Percentiles rank a stretch among this genome's conserved stretches.
These are phyloP conservation scores for Arxiozyma bovina DNA, from an alignment of 1,139 yeast species.

Conservation along the genomic window DNA sequence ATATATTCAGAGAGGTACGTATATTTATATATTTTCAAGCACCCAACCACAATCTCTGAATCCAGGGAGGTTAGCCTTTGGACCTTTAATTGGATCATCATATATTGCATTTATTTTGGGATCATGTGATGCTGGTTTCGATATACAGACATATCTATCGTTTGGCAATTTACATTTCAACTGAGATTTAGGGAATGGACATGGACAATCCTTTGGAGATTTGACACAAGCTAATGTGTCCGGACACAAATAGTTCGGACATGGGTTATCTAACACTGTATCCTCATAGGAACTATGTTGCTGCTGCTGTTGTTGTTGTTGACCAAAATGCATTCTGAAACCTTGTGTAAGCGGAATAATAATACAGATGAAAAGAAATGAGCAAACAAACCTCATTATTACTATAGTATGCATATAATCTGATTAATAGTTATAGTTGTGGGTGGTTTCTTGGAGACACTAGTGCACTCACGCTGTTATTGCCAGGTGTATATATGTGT, in stretches of 20 bases:
- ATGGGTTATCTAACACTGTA: slow-evolving; percentile 36
- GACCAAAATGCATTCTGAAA: not conserved
- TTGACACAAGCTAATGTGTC: slow-evolving; percentile 75
- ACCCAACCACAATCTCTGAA: slow-evolving; percentile 78
- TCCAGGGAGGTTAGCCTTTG: slow-evolving; percentile 44
- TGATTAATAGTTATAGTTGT: not conserved
- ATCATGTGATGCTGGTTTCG: slow-evolving; percentile 55
- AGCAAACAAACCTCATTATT: not conserved
- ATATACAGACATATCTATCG: slow-evolving; percentile 61
- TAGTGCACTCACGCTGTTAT: not conserved
- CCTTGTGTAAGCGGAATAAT: not conserved
- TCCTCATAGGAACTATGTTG: slow-evolving; percentile 35
- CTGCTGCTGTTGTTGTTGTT: slow-evolving; percentile 35
- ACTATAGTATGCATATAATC: not conserved
- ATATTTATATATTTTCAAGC: slow-evolving; percentile 25
- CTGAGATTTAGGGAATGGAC: slow-evolving; percentile 82
- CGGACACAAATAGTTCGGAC: slow-evolving; percentile 68
- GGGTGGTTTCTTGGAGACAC: not conserved
- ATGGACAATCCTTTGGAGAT: slow-evolving; percentile 67
- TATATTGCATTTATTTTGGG: slow-evolving; percentile 32
- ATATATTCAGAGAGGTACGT: not conserved
- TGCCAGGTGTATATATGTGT: not conserved
- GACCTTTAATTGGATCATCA: slow-evolving; percentile 45
- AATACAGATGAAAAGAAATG: not conserved
- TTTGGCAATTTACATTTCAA: slow-evolving; percentile 69